A percentile compares a stretch with the other conserved stretches of the same genome.
Evolutionary conservation across 2,329 filamentous ascomycete species (phyloP).

Genomic region (Ophiostoma ulmi): DNA sequence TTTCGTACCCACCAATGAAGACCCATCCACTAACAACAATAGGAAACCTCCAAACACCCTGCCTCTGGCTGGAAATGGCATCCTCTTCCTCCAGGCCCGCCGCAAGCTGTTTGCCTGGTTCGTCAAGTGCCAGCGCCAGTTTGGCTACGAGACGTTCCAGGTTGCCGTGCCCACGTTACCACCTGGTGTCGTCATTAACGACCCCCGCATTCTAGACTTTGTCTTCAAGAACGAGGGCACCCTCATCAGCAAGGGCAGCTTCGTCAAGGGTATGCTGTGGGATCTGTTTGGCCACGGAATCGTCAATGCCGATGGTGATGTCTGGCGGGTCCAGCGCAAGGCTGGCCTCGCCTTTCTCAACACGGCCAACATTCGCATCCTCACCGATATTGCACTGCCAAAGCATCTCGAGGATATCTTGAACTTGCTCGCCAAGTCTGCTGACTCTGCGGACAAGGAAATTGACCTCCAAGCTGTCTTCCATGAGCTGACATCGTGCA

Average conservation of each 20-base stretch:
- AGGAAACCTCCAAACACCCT: slow-evolving; percentile 47
- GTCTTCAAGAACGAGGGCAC: slow-evolving; percentile 56
- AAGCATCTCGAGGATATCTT: slow-evolving; percentile 46
- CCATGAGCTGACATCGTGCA: slow-evolving; percentile 58
- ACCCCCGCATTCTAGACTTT: slow-evolving; percentile 57
- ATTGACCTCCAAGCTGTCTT: slow-evolving; percentile 57
- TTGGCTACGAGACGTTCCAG: slow-evolving; percentile 57
- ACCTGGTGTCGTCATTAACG: slow-evolving; percentile 58
- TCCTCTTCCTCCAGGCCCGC: slow-evolving; percentile 55
- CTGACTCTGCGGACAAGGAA: slow-evolving; percentile 24
- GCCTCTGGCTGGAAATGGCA: slow-evolving; percentile 56
- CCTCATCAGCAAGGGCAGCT: slow-evolving; percentile 55
- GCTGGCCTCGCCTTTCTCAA: slow-evolving; percentile 57
- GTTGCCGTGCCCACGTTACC: slow-evolving; percentile 59
- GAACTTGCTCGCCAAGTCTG: slow-evolving; percentile 34
- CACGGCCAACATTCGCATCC: slow-evolving; percentile 50
- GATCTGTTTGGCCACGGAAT: slow-evolving; percentile 63
- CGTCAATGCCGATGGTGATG: slow-evolving; percentile 60
- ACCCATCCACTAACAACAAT: background rate
- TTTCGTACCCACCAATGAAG: too few relatives aligned
- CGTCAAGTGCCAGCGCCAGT: slow-evolving; percentile 50
- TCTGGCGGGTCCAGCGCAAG: slow-evolving; percentile 59
- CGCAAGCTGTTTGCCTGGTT: slow-evolving; percentile 61
- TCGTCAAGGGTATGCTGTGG: slow-evolving; percentile 56
- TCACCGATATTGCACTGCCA: slow-evolving; percentile 55